Evolutionary conservation across 345 rosid species (phyloP).

Genomic region (Corymbia maculata): DNA sequence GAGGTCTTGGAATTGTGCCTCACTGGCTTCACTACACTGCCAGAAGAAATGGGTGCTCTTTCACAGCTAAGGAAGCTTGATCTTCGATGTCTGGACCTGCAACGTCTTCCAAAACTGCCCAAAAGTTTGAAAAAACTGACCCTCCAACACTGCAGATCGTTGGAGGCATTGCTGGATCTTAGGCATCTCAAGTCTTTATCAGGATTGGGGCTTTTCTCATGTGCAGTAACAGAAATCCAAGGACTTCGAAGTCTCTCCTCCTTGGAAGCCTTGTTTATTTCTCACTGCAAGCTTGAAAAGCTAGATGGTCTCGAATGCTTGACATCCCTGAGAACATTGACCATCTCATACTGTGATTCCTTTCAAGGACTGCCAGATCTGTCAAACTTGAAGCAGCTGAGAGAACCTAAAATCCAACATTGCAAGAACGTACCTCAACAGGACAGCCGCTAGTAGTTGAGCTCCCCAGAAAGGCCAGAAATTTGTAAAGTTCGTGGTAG

Average conservation of each 20-base stretch:
- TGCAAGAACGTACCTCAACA: not conserved
- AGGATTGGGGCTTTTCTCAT: not conserved
- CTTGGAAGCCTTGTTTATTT: not conserved
- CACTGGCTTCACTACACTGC: not conserved
- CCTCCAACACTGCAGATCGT: not conserved
- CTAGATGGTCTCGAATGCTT: not conserved
- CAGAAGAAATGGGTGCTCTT: not conserved
- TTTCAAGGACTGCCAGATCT: not conserved
- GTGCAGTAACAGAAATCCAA: not conserved
- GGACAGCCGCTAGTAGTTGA: not conserved
- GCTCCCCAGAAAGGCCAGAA: not conserved
- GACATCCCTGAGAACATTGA: not conserved
- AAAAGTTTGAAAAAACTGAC: not conserved
- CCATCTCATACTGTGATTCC: not conserved
- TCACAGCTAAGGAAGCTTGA: not conserved
- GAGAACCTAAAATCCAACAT: not conserved
- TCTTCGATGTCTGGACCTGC: not conserved
- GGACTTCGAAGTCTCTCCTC: not conserved
- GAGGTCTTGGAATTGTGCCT: not conserved
- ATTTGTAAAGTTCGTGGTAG: rapidly evolving
- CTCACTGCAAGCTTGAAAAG: not conserved
- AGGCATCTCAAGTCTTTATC: not conserved
- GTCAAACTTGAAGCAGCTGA: not conserved
- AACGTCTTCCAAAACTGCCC: not conserved
- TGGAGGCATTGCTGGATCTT: not conserved